Evolutionary conservation across 176 grass and related monocot species (phyloP).

Genomic region (Puccinellia tenuiflora): DNA sequence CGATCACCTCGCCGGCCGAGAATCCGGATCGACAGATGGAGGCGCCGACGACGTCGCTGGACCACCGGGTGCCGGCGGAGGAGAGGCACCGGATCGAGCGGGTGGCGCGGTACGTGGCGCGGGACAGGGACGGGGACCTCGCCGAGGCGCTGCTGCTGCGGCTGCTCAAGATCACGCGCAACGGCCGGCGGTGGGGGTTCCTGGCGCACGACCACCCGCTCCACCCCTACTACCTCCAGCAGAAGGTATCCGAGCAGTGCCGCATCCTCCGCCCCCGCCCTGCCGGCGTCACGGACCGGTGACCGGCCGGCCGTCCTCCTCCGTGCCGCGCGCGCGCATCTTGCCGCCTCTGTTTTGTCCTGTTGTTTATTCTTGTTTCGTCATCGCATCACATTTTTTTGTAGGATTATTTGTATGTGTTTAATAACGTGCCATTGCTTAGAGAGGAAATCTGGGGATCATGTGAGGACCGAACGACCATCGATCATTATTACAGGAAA

Average conservation of each 20-base stretch:
- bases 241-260: constrained; percentile 77
- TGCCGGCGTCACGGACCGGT: constrained; percentile 13
- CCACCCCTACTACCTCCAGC: constrained; percentile 67
- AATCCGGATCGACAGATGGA: constrained; percentile 11
- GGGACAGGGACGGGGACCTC: constrained; percentile 55
- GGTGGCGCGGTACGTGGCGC: constrained; percentile 59
- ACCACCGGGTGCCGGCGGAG: constrained; percentile 37
- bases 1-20: not conserved
- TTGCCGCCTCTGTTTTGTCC: not conserved
- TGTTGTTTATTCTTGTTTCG: not conserved
- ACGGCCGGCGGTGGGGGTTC: constrained; percentile 68
- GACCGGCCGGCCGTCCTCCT: not conserved
- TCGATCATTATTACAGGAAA: too few species aligned
- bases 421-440: not conserved
- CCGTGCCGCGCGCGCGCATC: not conserved
- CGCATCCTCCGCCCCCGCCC: constrained; percentile 49
- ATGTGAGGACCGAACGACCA: not conserved
- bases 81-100: constrained; percentile 66
- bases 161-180: constrained; percentile 59
- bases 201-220: constrained; percentile 56
- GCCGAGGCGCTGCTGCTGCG: constrained; percentile 49
- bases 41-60: constrained; percentile 6
- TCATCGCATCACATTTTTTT: not conserved
- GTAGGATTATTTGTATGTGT: not conserved
- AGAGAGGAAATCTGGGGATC: not conserved